Evolutionary conservation across 2,329 filamentous ascomycete species (phyloP).

Genomic region (Phyllosticta capitalensis): DNA sequence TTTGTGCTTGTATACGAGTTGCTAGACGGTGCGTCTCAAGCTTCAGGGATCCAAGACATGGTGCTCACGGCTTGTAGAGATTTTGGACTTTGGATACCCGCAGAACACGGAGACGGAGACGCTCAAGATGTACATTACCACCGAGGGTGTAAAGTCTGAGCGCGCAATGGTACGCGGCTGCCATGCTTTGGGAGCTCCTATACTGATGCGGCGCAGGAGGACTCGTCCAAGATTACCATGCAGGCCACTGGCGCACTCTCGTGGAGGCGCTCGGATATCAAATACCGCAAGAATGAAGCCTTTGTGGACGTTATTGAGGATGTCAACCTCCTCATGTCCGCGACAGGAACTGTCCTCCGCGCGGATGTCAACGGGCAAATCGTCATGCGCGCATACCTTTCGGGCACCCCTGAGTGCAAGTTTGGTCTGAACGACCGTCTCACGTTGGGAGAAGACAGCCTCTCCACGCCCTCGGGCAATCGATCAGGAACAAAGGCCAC

Average conservation of each 20-base stretch:
- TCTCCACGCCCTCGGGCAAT: constrained; percentile 62
- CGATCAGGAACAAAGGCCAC: constrained; percentile 77
- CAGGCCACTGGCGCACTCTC: constrained; percentile 95
- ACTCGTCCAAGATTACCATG: constrained; percentile 98
- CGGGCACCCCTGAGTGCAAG: constrained; percentile 95
- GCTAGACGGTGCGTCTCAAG: constrained; percentile 59
- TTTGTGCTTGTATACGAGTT: constrained; percentile 98
- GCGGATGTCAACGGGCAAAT: constrained; percentile 97
- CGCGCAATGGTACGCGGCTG: constrained; percentile 45
- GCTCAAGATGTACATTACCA: constrained; percentile 99
- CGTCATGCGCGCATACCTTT: constrained; percentile 95
- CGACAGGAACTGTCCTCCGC: constrained; percentile 84
- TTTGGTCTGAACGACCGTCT: constrained; percentile 95
- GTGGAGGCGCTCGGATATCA: constrained; percentile 94
- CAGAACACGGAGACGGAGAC: constrained; percentile 99
- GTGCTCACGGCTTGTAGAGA: constrained; percentile 50
- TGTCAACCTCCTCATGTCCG: constrained; percentile 98
- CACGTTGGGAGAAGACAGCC: constrained; percentile 59
- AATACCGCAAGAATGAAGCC: constrained; percentile 98
- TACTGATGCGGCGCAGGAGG: constrained; percentile 44
- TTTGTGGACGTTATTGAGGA: constrained; percentile 99
- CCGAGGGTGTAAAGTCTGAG: constrained; percentile 93
- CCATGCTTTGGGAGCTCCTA: neutral
- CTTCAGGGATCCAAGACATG: neutral
- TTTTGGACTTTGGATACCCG: constrained; percentile 96